Evolutionary conservation across 306 rosid genomes (phyloP).

Genomic region (Glycine latifolia): DNA sequence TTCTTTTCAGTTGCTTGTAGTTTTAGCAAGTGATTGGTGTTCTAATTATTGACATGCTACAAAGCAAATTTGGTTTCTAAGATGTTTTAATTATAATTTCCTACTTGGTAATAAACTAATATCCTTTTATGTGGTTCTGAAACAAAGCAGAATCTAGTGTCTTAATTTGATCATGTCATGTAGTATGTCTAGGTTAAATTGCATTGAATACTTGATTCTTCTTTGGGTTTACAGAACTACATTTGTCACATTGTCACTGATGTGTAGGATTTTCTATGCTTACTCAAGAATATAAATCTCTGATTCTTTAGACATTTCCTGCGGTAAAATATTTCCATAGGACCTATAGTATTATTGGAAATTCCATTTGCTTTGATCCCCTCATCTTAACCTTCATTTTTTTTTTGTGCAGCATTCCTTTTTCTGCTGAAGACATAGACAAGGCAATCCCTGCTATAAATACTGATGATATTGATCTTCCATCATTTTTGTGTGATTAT

Average conservation of each 20-base stretch:
- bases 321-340: neutral
- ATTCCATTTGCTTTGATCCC: constrained; percentile 26
- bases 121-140: constrained; percentile 1
- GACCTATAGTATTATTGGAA: constrained; percentile 2
- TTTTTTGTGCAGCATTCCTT: constrained; percentile 78
- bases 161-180: constrained; percentile 18
- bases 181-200: neutral
- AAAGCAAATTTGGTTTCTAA: constrained; percentile 11
- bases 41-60: neutral
- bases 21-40: constrained; percentile 17
- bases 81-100: neutral
- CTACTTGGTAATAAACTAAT: neutral
- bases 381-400: constrained; percentile 13
- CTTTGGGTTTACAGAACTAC: neutral
- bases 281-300: neutral
- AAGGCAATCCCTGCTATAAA: constrained; percentile 80
- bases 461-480: constrained; percentile 72
- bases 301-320: neutral
- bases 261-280: neutral
- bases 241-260: constrained; percentile 19
- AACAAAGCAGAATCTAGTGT: constrained; percentile 32
- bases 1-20: neutral
- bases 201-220: neutral
- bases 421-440: constrained; percentile 89
- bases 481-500: constrained; percentile 66